Conservation (phyloP, 139 green algal genomes). For the Chlamydomonas schloesseri region DNA sequence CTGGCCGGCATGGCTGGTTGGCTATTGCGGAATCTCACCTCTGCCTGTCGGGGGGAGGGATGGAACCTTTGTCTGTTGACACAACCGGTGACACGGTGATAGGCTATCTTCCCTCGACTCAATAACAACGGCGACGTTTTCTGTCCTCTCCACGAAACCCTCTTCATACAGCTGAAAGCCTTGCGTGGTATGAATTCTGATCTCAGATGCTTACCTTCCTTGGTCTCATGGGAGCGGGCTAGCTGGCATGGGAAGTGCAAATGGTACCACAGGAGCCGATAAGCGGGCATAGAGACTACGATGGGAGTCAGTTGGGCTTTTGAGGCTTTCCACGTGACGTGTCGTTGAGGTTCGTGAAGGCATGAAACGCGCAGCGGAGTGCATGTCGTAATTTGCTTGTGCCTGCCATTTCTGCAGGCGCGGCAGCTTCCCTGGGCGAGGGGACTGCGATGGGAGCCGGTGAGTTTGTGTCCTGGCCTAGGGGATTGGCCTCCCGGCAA, state of each 20-base stretch:
- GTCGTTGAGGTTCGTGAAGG: not conserved
- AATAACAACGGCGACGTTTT: not conserved
- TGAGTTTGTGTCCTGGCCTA: too few relatives aligned
- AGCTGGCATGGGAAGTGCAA: not conserved
- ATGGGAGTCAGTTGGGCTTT: too few relatives aligned
- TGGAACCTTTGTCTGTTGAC: not conserved
- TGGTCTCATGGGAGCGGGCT: not conserved
- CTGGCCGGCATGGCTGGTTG: slow-evolving; percentile 2
- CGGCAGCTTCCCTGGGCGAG: not conserved
- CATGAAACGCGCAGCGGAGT: slow-evolving; percentile 4
- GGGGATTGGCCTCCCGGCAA: too few relatives aligned
- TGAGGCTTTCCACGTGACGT: slow-evolving; percentile 9
- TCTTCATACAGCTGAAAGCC: slow-evolving; percentile 5
- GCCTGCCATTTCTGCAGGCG: not conserved
- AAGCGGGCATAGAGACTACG: not conserved
- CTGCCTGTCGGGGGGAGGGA: too few relatives aligned
- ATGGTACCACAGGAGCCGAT: not conserved
- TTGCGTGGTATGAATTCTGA: not conserved
- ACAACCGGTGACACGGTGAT: not conserved
- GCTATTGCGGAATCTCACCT: slow-evolving; percentile 3
- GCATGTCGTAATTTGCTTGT: slow-evolving; percentile 8
- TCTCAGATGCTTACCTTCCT: not conserved
- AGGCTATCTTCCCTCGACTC: not conserved
- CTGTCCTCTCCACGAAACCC: slow-evolving; percentile 2
- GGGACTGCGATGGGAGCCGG: not conserved